Conservation (phyloP, 75 land plant genomes). For the Isoetes taiwanensis region DNA sequence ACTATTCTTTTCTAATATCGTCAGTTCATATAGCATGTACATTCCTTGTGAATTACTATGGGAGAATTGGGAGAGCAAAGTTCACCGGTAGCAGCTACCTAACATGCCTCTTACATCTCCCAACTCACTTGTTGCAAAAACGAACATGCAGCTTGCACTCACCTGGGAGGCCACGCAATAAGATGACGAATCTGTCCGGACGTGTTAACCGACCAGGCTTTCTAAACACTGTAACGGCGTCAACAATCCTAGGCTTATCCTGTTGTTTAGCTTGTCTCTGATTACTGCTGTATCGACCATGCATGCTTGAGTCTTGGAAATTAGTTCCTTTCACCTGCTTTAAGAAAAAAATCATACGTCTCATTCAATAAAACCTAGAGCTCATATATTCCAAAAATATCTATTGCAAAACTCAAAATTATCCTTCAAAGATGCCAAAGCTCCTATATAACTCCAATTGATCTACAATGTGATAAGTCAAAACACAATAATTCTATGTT, state of each 20-base stretch:
- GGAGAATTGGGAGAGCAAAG: too few relatives aligned
- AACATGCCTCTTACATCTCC: too few relatives aligned
- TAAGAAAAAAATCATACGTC: not conserved
- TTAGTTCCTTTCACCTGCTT: too few relatives aligned
- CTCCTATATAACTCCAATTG: not conserved
- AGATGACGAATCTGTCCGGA: conserved; percentile 63
- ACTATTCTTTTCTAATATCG: too few relatives aligned
- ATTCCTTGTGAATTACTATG: too few relatives aligned
- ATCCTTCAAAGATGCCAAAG: not conserved
- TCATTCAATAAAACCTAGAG: conserved; percentile 4
- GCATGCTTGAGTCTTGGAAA: too few relatives aligned
- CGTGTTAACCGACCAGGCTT: conserved; percentile 49
- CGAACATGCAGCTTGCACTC: not conserved
- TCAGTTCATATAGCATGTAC: too few relatives aligned
- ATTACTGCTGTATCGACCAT: too few relatives aligned
- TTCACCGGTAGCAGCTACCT: too few relatives aligned
- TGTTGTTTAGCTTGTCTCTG: too few relatives aligned
- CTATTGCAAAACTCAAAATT: conserved; percentile 12
- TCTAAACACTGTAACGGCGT: conserved; percentile 47
- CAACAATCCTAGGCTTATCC: conserved; percentile 36
- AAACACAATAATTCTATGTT: not conserved
- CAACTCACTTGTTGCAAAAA: too few relatives aligned
- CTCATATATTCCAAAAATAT: not conserved
- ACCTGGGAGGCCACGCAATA: conserved; percentile 90
- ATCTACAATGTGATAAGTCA: not conserved